Conservation (phyloP, 768 basidiomycete species). For the Termitomyces sp. region DNA sequence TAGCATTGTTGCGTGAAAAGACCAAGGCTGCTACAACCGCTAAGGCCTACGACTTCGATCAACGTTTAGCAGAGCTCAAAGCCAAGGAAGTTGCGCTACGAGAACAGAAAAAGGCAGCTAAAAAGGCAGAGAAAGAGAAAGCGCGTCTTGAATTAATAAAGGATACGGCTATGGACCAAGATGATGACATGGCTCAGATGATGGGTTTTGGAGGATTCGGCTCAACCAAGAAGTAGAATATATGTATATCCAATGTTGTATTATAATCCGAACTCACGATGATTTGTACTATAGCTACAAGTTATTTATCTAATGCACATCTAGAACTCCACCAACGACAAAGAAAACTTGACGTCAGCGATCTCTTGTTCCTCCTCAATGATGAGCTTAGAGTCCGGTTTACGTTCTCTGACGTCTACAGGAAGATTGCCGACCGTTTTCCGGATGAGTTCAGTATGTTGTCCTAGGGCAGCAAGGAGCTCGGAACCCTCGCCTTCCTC, state of each 20-base stretch:
- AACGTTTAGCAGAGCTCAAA: constrained; percentile 78
- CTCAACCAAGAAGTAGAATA: constrained; percentile 64
- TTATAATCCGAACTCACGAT: constrained; percentile 19
- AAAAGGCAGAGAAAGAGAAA: constrained; percentile 73
- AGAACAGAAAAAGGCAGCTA: constrained; percentile 71
- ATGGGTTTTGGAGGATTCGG: constrained; percentile 96
- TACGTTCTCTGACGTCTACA: constrained; percentile 46
- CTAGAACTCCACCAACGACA: constrained; percentile 58
- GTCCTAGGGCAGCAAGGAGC: constrained; percentile 54
- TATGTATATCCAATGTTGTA: constrained; percentile 16
- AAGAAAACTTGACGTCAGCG: constrained; percentile 68
- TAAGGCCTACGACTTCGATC: constrained; percentile 93
- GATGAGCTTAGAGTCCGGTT: constrained; percentile 43
- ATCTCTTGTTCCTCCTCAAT: constrained; percentile 88
- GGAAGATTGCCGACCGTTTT: constrained; percentile 75
- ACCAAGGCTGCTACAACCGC: constrained; percentile 78
- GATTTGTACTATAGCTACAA: constrained; percentile 22
- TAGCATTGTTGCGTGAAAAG: constrained; percentile 81
- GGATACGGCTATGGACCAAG: constrained; percentile 38
- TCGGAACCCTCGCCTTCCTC: constrained; percentile 63
- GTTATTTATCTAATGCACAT: constrained; percentile 9
- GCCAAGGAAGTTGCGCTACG: constrained; percentile 63
- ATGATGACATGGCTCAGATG: constrained; percentile 66
- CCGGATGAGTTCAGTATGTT: constrained; percentile 63
- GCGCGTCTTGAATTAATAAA: constrained; percentile 60